Conservation (phyloP, 2,329 filamentous ascomycete genomes). For the Ophiosphaerella herpotricha region DNA sequence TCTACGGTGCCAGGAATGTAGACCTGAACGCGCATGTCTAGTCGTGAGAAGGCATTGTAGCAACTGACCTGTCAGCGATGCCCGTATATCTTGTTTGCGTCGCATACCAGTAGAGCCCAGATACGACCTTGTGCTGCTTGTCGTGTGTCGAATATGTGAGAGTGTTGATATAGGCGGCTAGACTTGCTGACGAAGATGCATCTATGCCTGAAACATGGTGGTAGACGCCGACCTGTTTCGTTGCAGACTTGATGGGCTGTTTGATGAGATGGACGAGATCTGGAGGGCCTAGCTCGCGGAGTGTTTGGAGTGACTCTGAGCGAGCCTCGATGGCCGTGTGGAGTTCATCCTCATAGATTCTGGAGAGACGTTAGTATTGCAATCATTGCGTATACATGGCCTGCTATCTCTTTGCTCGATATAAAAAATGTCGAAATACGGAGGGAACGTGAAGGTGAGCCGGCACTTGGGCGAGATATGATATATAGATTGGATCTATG, state of each 20-base stretch:
- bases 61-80: conserved; percentile 61
- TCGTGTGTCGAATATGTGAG: conserved; percentile 88
- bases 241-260: conserved; percentile 63
- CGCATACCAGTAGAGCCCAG: conserved; percentile 87
- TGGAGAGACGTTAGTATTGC: conserved; percentile 46
- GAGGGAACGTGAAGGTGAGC: background rate
- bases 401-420: background rate
- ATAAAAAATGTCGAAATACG: background rate
- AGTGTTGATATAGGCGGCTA: conserved; percentile 98
- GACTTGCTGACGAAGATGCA: conserved; percentile 93
- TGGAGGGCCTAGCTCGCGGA: conserved; percentile 92
- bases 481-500: conserved; percentile 10
- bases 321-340: conserved; percentile 91
- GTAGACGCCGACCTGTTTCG: conserved; percentile 83
- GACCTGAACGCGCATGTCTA: conserved; percentile 98
- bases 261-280: conserved; percentile 96
- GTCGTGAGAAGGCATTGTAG: conserved; percentile 97
- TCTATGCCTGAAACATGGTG: conserved; percentile 98
- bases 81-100: background rate
- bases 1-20: conserved; percentile 96
- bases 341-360: conserved; percentile 90
- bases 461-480: background rate
- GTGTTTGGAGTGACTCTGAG: conserved; percentile 81
- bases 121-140: conserved; percentile 85
- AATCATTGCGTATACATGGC: background rate